Conservation (phyloP, 306 rosid species). For the Castanopsis chinensis region DNA sequence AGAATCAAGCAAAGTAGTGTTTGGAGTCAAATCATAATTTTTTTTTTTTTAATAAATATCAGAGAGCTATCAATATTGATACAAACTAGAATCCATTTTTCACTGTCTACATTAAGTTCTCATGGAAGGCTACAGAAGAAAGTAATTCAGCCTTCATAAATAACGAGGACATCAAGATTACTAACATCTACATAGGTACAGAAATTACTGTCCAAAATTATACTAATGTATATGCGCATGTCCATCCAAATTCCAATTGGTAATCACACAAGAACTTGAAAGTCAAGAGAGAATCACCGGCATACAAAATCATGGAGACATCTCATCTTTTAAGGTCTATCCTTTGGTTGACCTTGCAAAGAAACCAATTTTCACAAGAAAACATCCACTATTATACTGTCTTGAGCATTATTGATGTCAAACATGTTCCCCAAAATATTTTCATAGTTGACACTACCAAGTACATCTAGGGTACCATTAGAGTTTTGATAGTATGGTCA, state of each 20-base stretch:
- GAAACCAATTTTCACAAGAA: background rate
- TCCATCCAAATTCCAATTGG: conserved; percentile 3
- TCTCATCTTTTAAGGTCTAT: background rate
- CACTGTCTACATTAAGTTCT: background rate
- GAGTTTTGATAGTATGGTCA: background rate
- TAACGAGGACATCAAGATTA: background rate
- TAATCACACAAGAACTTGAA: background rate
- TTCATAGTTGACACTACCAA: background rate
- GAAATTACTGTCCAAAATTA: background rate
- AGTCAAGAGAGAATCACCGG: background rate
- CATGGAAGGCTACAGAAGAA: background rate
- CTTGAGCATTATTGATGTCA: background rate
- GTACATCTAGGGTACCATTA: background rate
- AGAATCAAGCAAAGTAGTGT: conserved; percentile 8
- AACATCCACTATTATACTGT: background rate
- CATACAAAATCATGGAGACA: background rate
- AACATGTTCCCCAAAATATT: background rate
- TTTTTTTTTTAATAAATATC: background rate
- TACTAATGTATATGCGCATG: background rate
- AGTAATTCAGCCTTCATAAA: background rate
- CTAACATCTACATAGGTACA: background rate
- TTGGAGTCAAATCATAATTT: background rate
- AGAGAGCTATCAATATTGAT: background rate
- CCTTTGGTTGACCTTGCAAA: background rate
- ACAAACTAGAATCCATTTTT: background rate